Evolutionary conservation across 495 filamentous ascomycete species (phyloP), one percentile per base, ranked within the genome.

Genomic region (Talaromyces stipitatus): DNA sequence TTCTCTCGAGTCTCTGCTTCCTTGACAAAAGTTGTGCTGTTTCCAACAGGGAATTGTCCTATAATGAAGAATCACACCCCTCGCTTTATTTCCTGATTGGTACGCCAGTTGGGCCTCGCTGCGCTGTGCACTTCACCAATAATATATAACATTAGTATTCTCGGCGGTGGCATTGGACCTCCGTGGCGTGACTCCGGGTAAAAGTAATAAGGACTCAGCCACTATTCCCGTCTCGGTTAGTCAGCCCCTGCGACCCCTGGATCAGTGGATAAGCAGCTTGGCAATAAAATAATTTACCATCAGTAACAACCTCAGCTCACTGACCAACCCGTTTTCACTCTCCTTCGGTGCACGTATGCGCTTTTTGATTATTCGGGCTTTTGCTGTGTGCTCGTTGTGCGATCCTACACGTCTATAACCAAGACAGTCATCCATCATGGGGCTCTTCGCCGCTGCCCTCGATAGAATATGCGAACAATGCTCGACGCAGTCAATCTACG

Each of bases 401-500:
- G 57, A 43, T 58, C 56, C 57, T 61, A 43, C 58, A 46, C 43
- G 20, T 50, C 32, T 27, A 50, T 60, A 26, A 16, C 22, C 30
- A 11, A 23, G 56, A 58, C 33, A 22, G 57, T 48, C 61, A 50
- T 45, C 45, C 30, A 59, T 46, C 55, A 69, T 66, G 67, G 60
- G 68, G 23, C 45, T 57, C 11, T 54, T 66, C 14, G 55, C 69
- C 4, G 63, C 61, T 55, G 63, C 75, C 50, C 62, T 77, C 55
- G 33, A 60, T 54, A 14, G 14, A 64, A 28, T 63, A 63, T 29
- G 53, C 59, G 24, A 61, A 64, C 54, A 66, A 66, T 76, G 72
- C 72, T 74, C 73, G 24, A 61, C 68, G 26, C 56, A 62, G 22
- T 58, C 58, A 7, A 61, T 65, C 56, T 76, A 72, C 54, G 64